phyloP scores from a whole-genome alignment of 257 asterid genomes.

The Linaria vulgaris region DNA sequence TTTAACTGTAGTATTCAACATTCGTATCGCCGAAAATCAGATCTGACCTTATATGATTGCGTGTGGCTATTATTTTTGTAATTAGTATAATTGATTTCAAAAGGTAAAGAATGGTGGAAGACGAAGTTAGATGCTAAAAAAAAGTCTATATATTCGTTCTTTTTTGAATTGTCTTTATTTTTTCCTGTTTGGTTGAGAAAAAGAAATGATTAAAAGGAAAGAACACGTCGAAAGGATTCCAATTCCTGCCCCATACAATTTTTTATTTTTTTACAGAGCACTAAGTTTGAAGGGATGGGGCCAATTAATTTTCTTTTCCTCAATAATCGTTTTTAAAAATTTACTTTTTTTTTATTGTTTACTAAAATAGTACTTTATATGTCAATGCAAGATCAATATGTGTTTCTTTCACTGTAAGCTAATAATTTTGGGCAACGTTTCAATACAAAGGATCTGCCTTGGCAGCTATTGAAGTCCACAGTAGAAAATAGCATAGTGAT shows the following conservation, averaged over 20 bases:
- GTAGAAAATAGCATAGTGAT: too few relatives aligned
- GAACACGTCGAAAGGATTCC: neutral
- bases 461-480: too few relatives aligned
- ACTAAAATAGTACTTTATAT: too few relatives aligned
- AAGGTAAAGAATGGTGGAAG: neutral
- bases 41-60: constrained; percentile 5
- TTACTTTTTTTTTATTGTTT: too few relatives aligned
- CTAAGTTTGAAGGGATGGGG: constrained; percentile 8
- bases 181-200: neutral
- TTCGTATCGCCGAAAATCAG: constrained; percentile 17
- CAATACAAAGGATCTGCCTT: too few relatives aligned
- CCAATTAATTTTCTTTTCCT: neutral
- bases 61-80: neutral
- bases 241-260: neutral
- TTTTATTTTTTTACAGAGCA: neutral
- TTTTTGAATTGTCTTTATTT: neutral
- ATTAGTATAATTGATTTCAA: neutral
- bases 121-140: constrained; percentile 7
- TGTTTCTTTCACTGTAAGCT: too few relatives aligned
- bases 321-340: too few relatives aligned
- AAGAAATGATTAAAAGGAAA: neutral
- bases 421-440: too few relatives aligned
- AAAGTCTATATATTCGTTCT: neutral
- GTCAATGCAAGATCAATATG: too few relatives aligned
- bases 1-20: constrained; percentile 3